Evolutionary conservation across 257 asterid genomes (phyloP).

Genomic region (Gardenia jasminoides): DNA sequence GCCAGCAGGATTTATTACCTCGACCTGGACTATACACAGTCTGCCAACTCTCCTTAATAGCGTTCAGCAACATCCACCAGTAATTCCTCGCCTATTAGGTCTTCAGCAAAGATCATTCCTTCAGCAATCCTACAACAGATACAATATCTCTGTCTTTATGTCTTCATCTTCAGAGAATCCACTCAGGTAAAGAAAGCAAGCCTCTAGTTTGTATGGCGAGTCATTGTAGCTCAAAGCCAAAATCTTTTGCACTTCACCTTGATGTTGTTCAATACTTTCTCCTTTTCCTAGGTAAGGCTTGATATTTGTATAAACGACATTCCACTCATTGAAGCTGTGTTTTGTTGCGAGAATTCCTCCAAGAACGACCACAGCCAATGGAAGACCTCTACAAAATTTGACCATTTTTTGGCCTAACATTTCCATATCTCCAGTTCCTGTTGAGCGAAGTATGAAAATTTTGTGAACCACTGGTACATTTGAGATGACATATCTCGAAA

Average conservation of each 20-base stretch:
- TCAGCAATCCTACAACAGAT: conserved; percentile 1
- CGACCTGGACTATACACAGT: background rate
- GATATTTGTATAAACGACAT: background rate
- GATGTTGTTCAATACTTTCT: background rate
- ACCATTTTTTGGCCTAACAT: background rate
- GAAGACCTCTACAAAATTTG: conserved; percentile 1
- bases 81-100: background rate
- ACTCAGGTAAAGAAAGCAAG: conserved; percentile 6
- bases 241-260: background rate
- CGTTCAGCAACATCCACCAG: conserved; percentile 8
- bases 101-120: background rate
- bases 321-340: background rate
- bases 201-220: conserved; percentile 11
- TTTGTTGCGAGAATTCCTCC: conserved; percentile 5
- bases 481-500: background rate
- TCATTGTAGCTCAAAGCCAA: background rate
- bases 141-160: background rate
- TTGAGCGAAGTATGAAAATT: too few species aligned
- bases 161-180: background rate
- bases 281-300: background rate
- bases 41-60: background rate
- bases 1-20: too few species aligned
- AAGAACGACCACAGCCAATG: background rate
- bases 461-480: background rate
- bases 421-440: background rate